These are phyloP conservation scores for Fusarium udum DNA, from an alignment of 2,329 filamentous ascomycete species.

Conservation along the genomic window DNA sequence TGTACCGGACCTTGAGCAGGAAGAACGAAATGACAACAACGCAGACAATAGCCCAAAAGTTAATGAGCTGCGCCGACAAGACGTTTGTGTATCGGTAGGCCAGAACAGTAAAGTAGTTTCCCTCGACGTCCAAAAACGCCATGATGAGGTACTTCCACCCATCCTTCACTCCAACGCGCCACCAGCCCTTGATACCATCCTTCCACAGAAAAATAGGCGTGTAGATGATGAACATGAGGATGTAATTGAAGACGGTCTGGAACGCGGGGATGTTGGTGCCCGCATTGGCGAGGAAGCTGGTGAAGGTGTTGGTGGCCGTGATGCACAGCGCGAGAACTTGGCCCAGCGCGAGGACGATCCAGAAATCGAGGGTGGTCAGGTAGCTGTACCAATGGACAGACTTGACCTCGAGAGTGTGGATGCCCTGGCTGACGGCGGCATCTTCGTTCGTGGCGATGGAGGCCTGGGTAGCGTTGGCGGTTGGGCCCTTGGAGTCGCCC, in stretches of 20 bases:
- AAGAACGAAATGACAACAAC: conserved; percentile 87
- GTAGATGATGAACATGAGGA: conserved; percentile 84
- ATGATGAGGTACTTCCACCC: conserved; percentile 96
- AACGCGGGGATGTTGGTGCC: conserved; percentile 90
- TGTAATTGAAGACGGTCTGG: conserved; percentile 95
- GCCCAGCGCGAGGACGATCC: conserved; percentile 80
- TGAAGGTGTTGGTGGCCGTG: conserved; percentile 92
- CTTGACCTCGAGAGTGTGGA: conserved; percentile 64
- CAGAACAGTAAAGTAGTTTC: conserved; percentile 97
- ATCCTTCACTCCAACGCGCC: conserved; percentile 69
- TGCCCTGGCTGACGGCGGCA: conserved; percentile 59
- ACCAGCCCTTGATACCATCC: conserved; percentile 79
- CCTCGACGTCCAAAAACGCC: conserved; percentile 91
- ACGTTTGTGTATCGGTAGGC: conserved; percentile 94
- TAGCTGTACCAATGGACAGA: conserved; percentile 75
- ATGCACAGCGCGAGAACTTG: conserved; percentile 90
- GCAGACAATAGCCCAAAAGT: conserved; percentile 97
- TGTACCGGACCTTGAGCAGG: conserved; percentile 89
- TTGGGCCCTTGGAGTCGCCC: conserved; percentile 39
- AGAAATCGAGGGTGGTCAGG: conserved; percentile 86
- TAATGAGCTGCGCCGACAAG: conserved; percentile 91
- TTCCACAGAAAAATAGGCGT: conserved; percentile 80
- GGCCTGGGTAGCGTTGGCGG: conserved; percentile 20
- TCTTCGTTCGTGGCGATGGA: conserved; percentile 25
- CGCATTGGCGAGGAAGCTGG: conserved; percentile 71